Conservation (phyloP, 768 basidiomycete species). For the Panaeolus papilionaceus region DNA sequence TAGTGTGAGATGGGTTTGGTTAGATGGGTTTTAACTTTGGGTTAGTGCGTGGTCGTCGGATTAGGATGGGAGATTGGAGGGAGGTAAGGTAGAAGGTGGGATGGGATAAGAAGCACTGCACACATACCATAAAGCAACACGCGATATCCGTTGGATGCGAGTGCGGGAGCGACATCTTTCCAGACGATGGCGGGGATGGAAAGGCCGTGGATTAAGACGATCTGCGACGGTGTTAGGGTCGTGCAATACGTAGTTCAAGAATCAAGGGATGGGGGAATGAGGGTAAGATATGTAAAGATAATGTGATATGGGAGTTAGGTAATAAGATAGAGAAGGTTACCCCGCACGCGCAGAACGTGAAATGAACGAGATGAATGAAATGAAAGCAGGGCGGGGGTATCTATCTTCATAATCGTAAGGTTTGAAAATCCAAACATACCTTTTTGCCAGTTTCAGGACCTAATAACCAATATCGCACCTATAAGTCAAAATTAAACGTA, state of each 20-base stretch:
- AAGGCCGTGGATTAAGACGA: constrained; percentile 80
- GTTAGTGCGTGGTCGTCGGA: background rate
- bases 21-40: too few relatives aligned
- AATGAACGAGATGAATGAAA: background rate
- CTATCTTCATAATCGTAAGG: too few relatives aligned
- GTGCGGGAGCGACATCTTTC: constrained; percentile 73
- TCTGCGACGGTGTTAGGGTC: constrained; percentile 40
- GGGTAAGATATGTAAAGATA: background rate
- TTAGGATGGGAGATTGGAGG: constrained; percentile 29
- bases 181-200: constrained; percentile 80
- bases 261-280: too few relatives aligned
- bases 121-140: constrained; percentile 75
- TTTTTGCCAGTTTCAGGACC: constrained; percentile 74
- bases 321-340: constrained; percentile 11
- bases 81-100: background rate
- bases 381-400: background rate
- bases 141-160: constrained; percentile 69
- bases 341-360: background rate
- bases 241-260: too few relatives aligned
- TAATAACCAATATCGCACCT: constrained; percentile 81
- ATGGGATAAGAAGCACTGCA: background rate
- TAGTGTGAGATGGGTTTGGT: background rate
- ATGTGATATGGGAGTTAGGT: background rate
- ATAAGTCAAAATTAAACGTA: constrained; percentile 16
- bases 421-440: constrained; percentile 43